These are phyloP conservation scores for Lasiodiplodia citricola DNA, from an alignment of 2,329 filamentous ascomycete species.

Conservation along the genomic window DNA sequence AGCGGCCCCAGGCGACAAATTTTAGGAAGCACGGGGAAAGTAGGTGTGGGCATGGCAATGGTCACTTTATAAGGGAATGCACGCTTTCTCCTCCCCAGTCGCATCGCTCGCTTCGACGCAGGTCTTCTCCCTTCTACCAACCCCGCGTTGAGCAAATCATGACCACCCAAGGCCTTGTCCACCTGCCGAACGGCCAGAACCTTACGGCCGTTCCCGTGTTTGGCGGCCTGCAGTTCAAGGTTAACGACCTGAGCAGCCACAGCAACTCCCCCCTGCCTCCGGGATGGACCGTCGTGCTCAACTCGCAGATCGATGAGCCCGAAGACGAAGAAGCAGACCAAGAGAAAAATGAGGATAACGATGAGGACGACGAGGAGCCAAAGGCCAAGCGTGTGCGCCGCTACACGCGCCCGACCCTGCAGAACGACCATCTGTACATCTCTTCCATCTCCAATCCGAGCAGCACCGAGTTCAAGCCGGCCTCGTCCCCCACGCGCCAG, in stretches of 20 bases:
- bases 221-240: conserved; percentile 89
- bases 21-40: conserved; percentile 6
- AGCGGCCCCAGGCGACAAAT: conserved; percentile 13
- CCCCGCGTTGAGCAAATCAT: conserved; percentile 12
- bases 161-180: conserved; percentile 49
- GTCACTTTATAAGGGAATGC: conserved; percentile 1
- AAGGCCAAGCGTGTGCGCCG: conserved; percentile 56
- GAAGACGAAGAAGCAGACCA: conserved; percentile 39
- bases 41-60: background rate
- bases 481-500: conserved; percentile 81
- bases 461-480: conserved; percentile 77
- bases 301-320: conserved; percentile 62
- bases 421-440: conserved; percentile 84
- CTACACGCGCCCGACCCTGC: conserved; percentile 77
- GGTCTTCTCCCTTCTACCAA: conserved; percentile 8
- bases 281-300: conserved; percentile 88
- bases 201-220: conserved; percentile 85
- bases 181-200: conserved; percentile 86
- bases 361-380: conserved; percentile 8
- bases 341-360: conserved; percentile 37
- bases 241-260: conserved; percentile 72
- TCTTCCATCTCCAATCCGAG: conserved; percentile 88
- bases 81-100: background rate
- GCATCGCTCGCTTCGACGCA: conserved; percentile 5
- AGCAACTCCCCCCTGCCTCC: conserved; percentile 73